Conservation (phyloP, 768 basidiomycete species). For the Podaxis sp. region DNA sequence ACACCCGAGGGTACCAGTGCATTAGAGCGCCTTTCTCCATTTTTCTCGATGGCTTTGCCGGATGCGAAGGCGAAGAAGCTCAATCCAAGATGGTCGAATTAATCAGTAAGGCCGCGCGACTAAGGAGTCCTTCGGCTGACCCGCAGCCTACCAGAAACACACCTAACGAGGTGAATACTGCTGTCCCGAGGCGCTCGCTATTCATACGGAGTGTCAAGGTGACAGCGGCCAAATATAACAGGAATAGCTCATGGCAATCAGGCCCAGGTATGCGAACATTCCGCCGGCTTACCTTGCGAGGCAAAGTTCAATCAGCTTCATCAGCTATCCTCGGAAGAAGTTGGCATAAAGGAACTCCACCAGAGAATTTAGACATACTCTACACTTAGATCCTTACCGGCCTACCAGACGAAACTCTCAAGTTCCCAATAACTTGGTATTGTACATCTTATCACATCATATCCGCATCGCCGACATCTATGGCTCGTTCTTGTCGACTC, state of each 20-base stretch:
- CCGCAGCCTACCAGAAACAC: background rate
- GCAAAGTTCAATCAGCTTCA: background rate
- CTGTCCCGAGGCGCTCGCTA: background rate
- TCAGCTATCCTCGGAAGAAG: background rate
- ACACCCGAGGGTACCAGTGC: too few species aligned
- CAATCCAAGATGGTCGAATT: background rate
- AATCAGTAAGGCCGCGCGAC: background rate
- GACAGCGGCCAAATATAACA: background rate
- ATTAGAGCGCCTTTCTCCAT: background rate
- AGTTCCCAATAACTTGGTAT: too few species aligned
- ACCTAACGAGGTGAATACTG: background rate
- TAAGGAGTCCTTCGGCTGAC: background rate
- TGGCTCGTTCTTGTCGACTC: too few species aligned
- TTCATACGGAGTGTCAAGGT: background rate
- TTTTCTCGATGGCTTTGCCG: background rate
- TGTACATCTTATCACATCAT: too few species aligned
- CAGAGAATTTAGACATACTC: too few species aligned
- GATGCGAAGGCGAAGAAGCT: background rate
- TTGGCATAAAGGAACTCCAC: background rate
- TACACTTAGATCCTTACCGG: too few species aligned
- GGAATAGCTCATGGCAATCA: background rate
- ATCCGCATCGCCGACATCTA: too few species aligned
- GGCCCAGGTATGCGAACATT: background rate
- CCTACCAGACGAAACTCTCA: too few species aligned
- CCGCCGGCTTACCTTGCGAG: background rate